Evolutionary conservation across 139 green algal genomes (phyloP).

Genomic region (Ettlia oleoabundans): DNA sequence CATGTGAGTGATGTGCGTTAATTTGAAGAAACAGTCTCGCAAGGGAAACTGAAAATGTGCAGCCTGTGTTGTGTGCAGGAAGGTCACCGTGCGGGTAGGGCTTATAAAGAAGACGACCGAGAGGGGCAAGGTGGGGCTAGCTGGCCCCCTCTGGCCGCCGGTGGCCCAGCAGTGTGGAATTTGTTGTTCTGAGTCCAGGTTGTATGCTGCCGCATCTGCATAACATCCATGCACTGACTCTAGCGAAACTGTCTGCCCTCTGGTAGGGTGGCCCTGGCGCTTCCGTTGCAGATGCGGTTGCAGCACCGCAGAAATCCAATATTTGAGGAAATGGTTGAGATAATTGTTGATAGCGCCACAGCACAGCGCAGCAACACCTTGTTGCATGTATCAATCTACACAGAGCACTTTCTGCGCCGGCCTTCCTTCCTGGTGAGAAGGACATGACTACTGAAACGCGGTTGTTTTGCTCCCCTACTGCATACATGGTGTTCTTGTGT

Average conservation of each 20-base stretch:
- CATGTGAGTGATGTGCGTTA: neutral
- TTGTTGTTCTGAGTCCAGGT: too few relatives aligned
- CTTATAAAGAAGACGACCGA: slow-evolving; percentile 8
- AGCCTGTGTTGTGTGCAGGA: neutral
- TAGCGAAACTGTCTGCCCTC: neutral
- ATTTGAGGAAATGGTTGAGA: slow-evolving; percentile 46
- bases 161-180: too few relatives aligned
- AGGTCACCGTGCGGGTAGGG: neutral
- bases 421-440: neutral
- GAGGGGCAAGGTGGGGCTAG: slow-evolving; percentile 6
- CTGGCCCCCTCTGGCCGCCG: too few relatives aligned
- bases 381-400: slow-evolving; percentile 34
- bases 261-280: neutral
- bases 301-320: slow-evolving; percentile 34
- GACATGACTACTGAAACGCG: too few relatives aligned
- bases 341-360: slow-evolving; percentile 34
- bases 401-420: neutral
- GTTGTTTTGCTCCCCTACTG: too few relatives aligned
- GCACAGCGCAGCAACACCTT: slow-evolving; percentile 1
- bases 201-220: neutral
- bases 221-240: neutral
- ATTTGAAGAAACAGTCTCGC: neutral
- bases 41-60: neutral
- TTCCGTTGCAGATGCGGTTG: neutral
- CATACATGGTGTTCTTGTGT: too few relatives aligned